Base-by-base conservation (phyloP, 2,329 filamentous ascomycete species). In the Cercospora sojina region DNA sequence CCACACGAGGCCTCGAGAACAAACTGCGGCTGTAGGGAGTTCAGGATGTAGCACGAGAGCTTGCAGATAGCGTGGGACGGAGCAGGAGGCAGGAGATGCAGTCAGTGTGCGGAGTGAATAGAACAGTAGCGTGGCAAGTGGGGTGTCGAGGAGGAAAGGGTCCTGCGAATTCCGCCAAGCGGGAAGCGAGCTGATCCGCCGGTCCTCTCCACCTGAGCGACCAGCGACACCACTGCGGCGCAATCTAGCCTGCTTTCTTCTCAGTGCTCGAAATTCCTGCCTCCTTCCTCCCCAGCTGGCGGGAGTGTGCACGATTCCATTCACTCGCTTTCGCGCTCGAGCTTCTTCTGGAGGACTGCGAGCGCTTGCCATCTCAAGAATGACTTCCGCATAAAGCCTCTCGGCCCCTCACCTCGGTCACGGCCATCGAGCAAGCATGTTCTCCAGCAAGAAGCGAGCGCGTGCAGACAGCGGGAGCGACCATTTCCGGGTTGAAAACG, bases 361-460 rank as follows among this genome's bases (percentile, higher is more conserved):
- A 47, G 25, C 41, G 49, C 13, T 43, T 49, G 18, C 25, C 16
- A n/a, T 38, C 41, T 20, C 23, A 41, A 56, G 25, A 25, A 62
- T 55, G 49, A 58, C 56, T 38, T 59, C 43, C 51, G 57, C 51
- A 64, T 58, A 62, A 62, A 57, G 27, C 55, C 35, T 43, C 60
- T 60, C 60, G 60, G 60, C 47, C 41, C 49, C 49, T 56, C 59
- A 58, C 59, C 55, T 56, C 60, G 47, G 60, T 41, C 60, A 43
- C 5, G 35, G 12, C 29, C 13, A 53, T 23, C 47, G 25, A 32
- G 53, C 29, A 62, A 64, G 51, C 35, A 64, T 67, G 51, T 59
- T 68, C 4, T 67, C 63, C 16, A 59, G 53, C 57, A 70, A 68
- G 59, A 72, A 71, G 66, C 69, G 70, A 16, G 57, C 61, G 38